These are phyloP conservation scores for Aspergillus taichungensis DNA, from an alignment of 495 filamentous ascomycete species.

Conservation along the genomic window DNA sequence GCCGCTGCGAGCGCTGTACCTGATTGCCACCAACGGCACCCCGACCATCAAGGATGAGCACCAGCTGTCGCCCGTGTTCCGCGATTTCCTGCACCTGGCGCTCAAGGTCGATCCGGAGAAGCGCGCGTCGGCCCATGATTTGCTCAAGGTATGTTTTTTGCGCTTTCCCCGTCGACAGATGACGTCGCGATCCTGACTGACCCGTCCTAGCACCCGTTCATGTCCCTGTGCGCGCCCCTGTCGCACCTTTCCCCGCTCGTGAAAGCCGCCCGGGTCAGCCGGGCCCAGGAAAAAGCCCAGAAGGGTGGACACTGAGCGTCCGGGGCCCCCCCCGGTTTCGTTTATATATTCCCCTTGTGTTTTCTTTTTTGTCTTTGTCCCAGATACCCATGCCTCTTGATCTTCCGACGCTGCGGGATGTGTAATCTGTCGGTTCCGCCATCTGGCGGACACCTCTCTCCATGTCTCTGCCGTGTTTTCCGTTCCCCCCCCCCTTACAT, in stretches of 20 bases:
- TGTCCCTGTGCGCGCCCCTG: slow-evolving; percentile 64
- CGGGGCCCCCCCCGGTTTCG: slow-evolving; percentile 10
- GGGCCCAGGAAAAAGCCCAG: slow-evolving; percentile 74
- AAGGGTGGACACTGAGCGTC: slow-evolving; percentile 39
- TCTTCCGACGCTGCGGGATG: slow-evolving; percentile 25
- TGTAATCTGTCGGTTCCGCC: slow-evolving; percentile 19
- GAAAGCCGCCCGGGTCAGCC: slow-evolving; percentile 69
- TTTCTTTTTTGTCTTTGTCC: slow-evolving; percentile 24
- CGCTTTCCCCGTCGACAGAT: not conserved
- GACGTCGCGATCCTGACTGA: slow-evolving; percentile 18
- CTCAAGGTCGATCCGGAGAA: slow-evolving; percentile 96
- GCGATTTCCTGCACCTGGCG: slow-evolving; percentile 82
- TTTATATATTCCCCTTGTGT: slow-evolving; percentile 19
- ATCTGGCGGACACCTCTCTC: slow-evolving; percentile 9
- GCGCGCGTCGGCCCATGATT: slow-evolving; percentile 85
- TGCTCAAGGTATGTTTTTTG: slow-evolving; percentile 65
- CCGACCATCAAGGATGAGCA: slow-evolving; percentile 92
- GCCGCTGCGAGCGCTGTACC: slow-evolving; percentile 82
- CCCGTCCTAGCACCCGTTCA: slow-evolving; percentile 73
- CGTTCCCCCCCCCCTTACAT: slow-evolving; percentile 6
- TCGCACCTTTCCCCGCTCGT: slow-evolving; percentile 76
- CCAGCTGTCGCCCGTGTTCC: slow-evolving; percentile 68
- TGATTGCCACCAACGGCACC: slow-evolving; percentile 96
- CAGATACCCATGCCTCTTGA: slow-evolving; percentile 36
- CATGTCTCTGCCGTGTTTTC: slow-evolving; percentile 1